A percentile compares a stretch with the other conserved stretches of the same genome.
Evolutionary conservation across 139 green algal genomes (phyloP).

Genomic region (Micractinium conductrix): DNA sequence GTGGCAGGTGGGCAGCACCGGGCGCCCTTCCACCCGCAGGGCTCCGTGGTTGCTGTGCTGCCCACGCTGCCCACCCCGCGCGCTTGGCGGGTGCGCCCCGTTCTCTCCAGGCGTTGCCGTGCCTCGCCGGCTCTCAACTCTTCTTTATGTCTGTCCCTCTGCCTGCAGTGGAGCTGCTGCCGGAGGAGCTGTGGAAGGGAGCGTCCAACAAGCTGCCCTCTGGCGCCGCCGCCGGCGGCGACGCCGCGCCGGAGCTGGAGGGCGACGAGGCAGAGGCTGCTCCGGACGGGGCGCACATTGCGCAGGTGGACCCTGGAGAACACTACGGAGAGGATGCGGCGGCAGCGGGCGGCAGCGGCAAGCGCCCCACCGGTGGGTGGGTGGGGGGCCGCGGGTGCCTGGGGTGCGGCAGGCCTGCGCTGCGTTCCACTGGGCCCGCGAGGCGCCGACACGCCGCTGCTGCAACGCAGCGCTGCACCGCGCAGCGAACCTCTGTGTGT

Average conservation of each 20-base stretch:
- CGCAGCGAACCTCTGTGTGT: not conserved
- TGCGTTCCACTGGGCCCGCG: too few relatives aligned
- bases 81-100: not conserved
- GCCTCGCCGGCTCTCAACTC: too few relatives aligned
- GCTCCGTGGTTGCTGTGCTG: not conserved
- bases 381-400: too few relatives aligned
- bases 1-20: slow-evolving; percentile 50
- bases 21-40: too few relatives aligned
- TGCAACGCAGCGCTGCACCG: too few relatives aligned
- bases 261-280: slow-evolving; percentile 47
- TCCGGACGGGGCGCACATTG: slow-evolving; percentile 39
- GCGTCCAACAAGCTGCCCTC: slow-evolving; percentile 38
- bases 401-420: too few relatives aligned
- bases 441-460: too few relatives aligned
- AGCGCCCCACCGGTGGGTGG: slow-evolving; percentile 24
- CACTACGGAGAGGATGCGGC: slow-evolving; percentile 53
- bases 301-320: slow-evolving; percentile 62
- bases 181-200: slow-evolving; percentile 78
- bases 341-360: not conserved
- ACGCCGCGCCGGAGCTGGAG: not conserved
- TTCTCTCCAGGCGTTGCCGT: too few relatives aligned
- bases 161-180: slow-evolving; percentile 79
- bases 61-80: not conserved
- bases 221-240: not conserved
- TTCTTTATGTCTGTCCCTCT: not conserved